Evolutionary conservation across 1,139 yeast species (phyloP).

Genomic region (Debaryomyces sp.): DNA sequence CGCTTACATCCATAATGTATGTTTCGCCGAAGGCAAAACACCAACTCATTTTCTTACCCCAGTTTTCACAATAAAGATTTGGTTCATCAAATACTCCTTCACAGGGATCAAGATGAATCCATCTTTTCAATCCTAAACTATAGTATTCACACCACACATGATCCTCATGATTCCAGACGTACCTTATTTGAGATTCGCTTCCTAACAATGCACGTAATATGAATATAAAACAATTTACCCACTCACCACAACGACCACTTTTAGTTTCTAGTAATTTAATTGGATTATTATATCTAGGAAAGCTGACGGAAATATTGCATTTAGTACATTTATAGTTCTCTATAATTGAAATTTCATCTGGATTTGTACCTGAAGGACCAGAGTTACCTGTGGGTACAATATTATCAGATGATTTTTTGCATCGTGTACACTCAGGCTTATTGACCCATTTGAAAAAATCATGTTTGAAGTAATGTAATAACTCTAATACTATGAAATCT

Average conservation of each 20-base stretch:
- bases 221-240: constrained; percentile 84
- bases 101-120: constrained; percentile 92
- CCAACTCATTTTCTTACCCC: constrained; percentile 95
- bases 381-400: constrained; percentile 14
- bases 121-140: constrained; percentile 58
- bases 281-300: constrained; percentile 79
- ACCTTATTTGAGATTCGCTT: constrained; percentile 60
- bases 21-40: constrained; percentile 66
- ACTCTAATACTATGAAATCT: constrained; percentile 69
- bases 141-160: constrained; percentile 97
- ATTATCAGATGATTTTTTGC: constrained; percentile 31
- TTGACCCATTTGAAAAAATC: constrained; percentile 86
- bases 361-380: constrained; percentile 26
- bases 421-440: constrained; percentile 61
- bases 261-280: constrained; percentile 60
- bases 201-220: constrained; percentile 62
- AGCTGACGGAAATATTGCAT: constrained; percentile 54
- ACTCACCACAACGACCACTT: constrained; percentile 91
- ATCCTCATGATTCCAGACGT: constrained; percentile 87
- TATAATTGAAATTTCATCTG: constrained; percentile 35
- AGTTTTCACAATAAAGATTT: constrained; percentile 70
- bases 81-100: constrained; percentile 88
- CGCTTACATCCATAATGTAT: constrained; percentile 70
- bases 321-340: constrained; percentile 65
- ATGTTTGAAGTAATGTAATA: constrained; percentile 75